Conservation (phyloP, 2,329 filamentous ascomycete genomes). For the Beauveria medogensis region DNA sequence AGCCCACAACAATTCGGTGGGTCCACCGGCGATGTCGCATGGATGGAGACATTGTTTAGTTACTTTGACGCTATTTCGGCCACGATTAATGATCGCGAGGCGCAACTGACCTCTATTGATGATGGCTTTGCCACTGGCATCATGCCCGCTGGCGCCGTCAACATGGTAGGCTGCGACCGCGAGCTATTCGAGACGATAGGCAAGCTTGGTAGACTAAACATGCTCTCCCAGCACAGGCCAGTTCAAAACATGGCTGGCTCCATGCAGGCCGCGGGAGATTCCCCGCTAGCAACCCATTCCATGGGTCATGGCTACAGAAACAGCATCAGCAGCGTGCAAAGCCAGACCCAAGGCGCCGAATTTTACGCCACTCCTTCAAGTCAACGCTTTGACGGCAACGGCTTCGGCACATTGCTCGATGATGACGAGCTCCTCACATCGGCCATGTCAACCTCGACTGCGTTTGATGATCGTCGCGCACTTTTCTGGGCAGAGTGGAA, state of each 20-base stretch:
- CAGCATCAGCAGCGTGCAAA: slow-evolving; percentile 16
- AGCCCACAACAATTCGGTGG: slow-evolving; percentile 40
- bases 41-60: slow-evolving; percentile 89
- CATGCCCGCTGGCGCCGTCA: slow-evolving; percentile 61
- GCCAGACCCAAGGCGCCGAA: slow-evolving; percentile 20
- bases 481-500: slow-evolving; percentile 86
- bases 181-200: slow-evolving; percentile 80
- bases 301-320: slow-evolving; percentile 36
- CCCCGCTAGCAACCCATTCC: slow-evolving; percentile 28
- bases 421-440: slow-evolving; percentile 45
- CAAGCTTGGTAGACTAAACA: slow-evolving; percentile 74
- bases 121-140: slow-evolving; percentile 39
- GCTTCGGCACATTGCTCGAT: slow-evolving; percentile 49
- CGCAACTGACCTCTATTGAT: slow-evolving; percentile 68
- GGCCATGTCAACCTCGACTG: slow-evolving; percentile 32
- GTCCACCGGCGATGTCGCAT: slow-evolving; percentile 62
- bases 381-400: slow-evolving; percentile 59
- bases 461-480: slow-evolving; percentile 50
- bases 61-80: slow-evolving; percentile 92
- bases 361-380: slow-evolving; percentile 31
- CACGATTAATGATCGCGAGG: slow-evolving; percentile 84
- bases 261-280: slow-evolving; percentile 12
- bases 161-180: slow-evolving; percentile 80
- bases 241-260: slow-evolving; percentile 32
- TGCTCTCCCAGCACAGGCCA: slow-evolving; percentile 64